Percentiles rank a stretch among this genome's conserved stretches.
Conservation (phyloP, 2,329 filamentous ascomycete genomes). For the Aspergillus amoenus region DNA sequence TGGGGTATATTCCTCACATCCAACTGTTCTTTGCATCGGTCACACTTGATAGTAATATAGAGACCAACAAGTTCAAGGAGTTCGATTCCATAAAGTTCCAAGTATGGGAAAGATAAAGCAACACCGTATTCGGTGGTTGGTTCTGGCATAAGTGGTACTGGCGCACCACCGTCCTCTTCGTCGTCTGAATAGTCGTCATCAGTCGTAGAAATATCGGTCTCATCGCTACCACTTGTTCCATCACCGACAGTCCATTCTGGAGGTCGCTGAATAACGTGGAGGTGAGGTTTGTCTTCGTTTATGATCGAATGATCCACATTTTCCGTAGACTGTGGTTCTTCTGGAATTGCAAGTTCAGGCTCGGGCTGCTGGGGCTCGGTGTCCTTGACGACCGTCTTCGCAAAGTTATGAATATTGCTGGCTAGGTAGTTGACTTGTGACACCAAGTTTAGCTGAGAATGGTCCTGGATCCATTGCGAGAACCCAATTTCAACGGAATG, state of each 20-base stretch:
- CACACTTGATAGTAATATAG: constrained; percentile 72
- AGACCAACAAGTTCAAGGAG: constrained; percentile 68
- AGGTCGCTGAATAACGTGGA: constrained; percentile 71
- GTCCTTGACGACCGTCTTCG: constrained; percentile 51
- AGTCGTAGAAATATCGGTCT: constrained; percentile 46
- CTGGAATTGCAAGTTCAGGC: not conserved
- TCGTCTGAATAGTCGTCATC: constrained; percentile 45
- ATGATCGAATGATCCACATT: not conserved
- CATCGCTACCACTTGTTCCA: constrained; percentile 36
- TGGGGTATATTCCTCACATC: constrained; percentile 68
- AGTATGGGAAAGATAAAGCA: constrained; percentile 73
- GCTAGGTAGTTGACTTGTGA: constrained; percentile 73
- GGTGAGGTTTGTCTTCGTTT: constrained; percentile 58
- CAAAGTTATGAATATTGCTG: constrained; percentile 68
- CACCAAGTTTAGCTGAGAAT: constrained; percentile 64
- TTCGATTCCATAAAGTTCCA: constrained; percentile 77
- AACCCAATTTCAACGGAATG: constrained; percentile 67
- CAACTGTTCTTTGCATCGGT: constrained; percentile 71
- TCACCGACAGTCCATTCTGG: constrained; percentile 66
- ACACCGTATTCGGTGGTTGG: constrained; percentile 64
- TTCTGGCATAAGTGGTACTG: constrained; percentile 33
- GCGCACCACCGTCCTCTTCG: constrained; percentile 40
- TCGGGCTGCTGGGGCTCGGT: constrained; percentile 10
- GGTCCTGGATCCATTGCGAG: constrained; percentile 55
- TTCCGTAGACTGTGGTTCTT: constrained; percentile 20